Base-by-base conservation (phyloP, 192 early-diverging fungal genomes). In the Rhizophagus sp. region DNA sequence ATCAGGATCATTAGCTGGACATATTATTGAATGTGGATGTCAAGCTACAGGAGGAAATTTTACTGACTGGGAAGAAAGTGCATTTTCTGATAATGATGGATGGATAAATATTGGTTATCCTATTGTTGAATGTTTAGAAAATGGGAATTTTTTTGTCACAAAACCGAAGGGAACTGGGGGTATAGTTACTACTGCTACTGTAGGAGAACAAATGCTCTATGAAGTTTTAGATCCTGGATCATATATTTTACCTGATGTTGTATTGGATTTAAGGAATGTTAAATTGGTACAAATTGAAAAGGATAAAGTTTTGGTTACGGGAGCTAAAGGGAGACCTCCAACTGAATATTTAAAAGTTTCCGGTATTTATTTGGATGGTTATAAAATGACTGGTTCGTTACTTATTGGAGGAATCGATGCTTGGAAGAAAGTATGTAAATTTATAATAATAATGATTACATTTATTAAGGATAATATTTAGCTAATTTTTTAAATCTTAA, bases 71-170 rank as follows among this genome's bases (percentile, higher is more conserved):
- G 82, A 84, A 25, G 78, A 87, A 15, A 84, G 81, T 15, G 88
- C 90, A 47, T 83, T 83, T 65, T 89, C 90, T 13, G 73, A 82
- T 2, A 64, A 86, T 67, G 88, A 89, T 27, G 91, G 91, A 57
- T 92, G 83, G 73, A 72, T 85, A 27, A 90, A 91, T 74, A 91
- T 92, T 86, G 91, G 91, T n/a, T 92, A 91, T 81, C 91, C 91
- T 11, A 86, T 92, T 67, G 89, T 88, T 22, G 91, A 92, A 65
- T 90, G 89, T 64, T 66, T 83, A 39, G 25, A 62, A n/a, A 83
- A 85, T 68, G 91, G 91, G 11, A 82, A 87, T 39, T 89, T 88
- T 78, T 65, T 87, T 22, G 85, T 92, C 9, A 91, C 91, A 25
- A 92, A 92, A 76, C 88, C 89, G 8, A 86, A 85, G 1, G 84